These are phyloP conservation scores for Pichia eremophila DNA, from an alignment of 805 yeast genomes.

Conservation along the genomic window DNA sequence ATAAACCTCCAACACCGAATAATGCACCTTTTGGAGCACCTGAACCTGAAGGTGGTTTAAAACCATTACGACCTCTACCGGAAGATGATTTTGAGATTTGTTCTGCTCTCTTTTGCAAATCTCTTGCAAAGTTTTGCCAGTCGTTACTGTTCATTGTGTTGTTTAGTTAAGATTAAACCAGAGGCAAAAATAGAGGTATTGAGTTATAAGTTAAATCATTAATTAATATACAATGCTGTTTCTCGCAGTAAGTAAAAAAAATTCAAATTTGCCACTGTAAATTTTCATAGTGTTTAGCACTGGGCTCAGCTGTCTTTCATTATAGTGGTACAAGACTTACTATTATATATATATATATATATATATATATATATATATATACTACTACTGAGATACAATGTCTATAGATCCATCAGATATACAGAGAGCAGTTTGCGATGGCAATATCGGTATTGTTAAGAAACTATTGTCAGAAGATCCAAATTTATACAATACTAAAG, in stretches of 20 bases:
- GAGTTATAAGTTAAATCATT: no score
- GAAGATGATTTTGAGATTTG: constrained; percentile 28
- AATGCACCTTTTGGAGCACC: constrained; percentile 43
- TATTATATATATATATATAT: no score
- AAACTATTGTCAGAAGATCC: constrained; percentile 43
- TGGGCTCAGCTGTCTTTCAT: neutral
- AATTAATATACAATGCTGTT: no score
- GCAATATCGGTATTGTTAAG: constrained; percentile 42
- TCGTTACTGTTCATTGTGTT: constrained; percentile 30
- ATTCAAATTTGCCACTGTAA: neutral
- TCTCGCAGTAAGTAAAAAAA: neutral
- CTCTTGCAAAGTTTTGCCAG: constrained; percentile 44
- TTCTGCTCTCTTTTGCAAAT: constrained; percentile 38
- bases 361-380: no score
- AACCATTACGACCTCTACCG: constrained; percentile 18
- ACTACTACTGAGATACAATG: constrained; percentile 7
- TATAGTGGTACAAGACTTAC: no score
- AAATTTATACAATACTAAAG: constrained; percentile 36
- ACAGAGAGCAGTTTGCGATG: constrained; percentile 61
- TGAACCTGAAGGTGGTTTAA: constrained; percentile 10
- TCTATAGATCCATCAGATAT: constrained; percentile 22
- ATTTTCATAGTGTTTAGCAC: neutral
- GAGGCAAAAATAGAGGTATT: neutral
- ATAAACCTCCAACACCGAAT: constrained; percentile 55
- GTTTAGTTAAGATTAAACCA: neutral